A percentile compares a stretch with the other conserved stretches of the same genome.
These are phyloP conservation scores for Fusarium continuum DNA, from an alignment of 2,329 filamentous ascomycete species.

Conservation along the genomic window DNA sequence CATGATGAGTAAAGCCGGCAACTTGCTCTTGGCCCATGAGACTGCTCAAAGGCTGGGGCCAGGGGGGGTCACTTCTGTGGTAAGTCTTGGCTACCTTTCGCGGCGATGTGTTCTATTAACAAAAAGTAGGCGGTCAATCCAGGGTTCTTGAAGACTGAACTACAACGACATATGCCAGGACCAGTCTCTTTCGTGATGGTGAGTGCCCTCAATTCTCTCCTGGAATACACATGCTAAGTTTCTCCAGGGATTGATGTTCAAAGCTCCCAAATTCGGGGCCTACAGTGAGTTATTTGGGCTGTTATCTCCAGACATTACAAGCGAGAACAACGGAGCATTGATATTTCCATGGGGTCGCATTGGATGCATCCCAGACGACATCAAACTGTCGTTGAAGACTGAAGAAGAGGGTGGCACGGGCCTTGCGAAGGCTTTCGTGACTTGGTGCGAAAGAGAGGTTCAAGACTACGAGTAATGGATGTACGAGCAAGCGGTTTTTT, in stretches of 20 bases:
- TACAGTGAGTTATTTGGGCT: constrained; percentile 36
- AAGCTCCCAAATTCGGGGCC: constrained; percentile 28
- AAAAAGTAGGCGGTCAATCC: constrained; percentile 26
- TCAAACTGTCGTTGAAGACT: constrained; percentile 17
- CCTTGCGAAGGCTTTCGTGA: constrained; percentile 7
- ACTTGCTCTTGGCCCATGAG: constrained; percentile 25
- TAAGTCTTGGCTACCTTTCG: background rate
- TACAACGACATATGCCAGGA: constrained; percentile 28
- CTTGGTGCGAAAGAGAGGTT: constrained; percentile 29
- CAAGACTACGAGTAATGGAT: background rate
- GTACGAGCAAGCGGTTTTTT: background rate
- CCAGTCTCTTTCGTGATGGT: constrained; percentile 34
- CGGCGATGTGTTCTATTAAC: background rate
- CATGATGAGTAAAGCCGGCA: constrained; percentile 36
- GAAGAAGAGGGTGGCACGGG: constrained; percentile 11
- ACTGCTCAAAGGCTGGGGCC: constrained; percentile 13
- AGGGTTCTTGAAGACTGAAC: constrained; percentile 32
- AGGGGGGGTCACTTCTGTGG: constrained; percentile 28
- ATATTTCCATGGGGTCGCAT: constrained; percentile 30
- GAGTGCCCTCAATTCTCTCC: background rate
- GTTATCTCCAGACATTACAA: constrained; percentile 26
- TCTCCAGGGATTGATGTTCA: constrained; percentile 27
- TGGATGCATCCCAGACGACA: constrained; percentile 21
- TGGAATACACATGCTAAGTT: background rate
- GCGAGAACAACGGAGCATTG: constrained; percentile 23